A percentile compares a stretch with the other conserved stretches of the same genome.
These are phyloP conservation scores for Trichoderma gracile DNA, from an alignment of 2,329 filamentous ascomycete species.

Conservation along the genomic window DNA sequence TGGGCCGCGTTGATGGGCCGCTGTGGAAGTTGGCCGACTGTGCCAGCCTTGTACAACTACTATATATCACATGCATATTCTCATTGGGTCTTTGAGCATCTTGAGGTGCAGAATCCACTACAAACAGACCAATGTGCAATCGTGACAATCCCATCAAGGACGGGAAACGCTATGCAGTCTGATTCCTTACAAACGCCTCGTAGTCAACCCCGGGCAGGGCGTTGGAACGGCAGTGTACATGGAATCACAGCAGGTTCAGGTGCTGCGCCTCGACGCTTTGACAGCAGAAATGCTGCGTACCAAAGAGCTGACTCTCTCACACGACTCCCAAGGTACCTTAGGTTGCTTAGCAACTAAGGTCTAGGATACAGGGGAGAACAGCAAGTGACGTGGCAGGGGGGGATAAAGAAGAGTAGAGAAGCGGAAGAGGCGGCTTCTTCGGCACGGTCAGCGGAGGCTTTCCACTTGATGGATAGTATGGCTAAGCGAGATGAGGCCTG, in stretches of 20 bases:
- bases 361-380: background rate
- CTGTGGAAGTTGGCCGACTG: background rate
- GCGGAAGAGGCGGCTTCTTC: slow-evolving; percentile 1
- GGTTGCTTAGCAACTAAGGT: too few relatives aligned
- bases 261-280: slow-evolving; percentile 22
- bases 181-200: background rate
- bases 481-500: too few relatives aligned
- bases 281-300: background rate
- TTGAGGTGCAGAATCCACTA: background rate
- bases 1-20: background rate
- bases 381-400: slow-evolving; percentile 3
- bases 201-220: slow-evolving; percentile 8
- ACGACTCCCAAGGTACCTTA: too few relatives aligned
- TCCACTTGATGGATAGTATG: too few relatives aligned
- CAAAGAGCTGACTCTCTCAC: background rate
- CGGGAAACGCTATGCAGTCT: too few relatives aligned
- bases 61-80: background rate
- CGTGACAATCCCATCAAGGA: background rate
- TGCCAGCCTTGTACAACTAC: slow-evolving; percentile 3
- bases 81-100: background rate
- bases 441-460: background rate
- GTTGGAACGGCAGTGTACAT: too few relatives aligned
- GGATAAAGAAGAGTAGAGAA: background rate
- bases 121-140: background rate
- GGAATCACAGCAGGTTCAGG: background rate